Evolutionary conservation across 2,329 filamentous ascomycete species (phyloP), one percentile per base, ranked within the genome.

Genomic region (Alternaria triticina): DNA sequence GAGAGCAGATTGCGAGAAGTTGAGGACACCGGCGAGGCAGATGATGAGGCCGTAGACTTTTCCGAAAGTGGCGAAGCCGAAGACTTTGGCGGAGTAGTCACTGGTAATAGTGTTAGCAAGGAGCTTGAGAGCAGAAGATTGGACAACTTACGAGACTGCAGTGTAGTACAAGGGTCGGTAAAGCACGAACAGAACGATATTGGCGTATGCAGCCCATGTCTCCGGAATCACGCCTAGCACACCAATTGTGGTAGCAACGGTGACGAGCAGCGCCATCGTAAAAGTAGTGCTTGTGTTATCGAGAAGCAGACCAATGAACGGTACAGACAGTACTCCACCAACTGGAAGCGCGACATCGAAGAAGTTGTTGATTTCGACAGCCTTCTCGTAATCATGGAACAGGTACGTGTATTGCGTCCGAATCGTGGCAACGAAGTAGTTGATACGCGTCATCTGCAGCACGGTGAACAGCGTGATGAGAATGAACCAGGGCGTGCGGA

Each of bases 21-120:
- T 97, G 74, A 94, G 86, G 1, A 97, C 78, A 0, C 94, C 94
- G 0, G 93, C 90, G 2, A 96, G 82, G 79, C 92, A 96, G 70
- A 97, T 97, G 69, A 97, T 91, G 20, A 94, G 86, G 11, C 94
- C 94, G 79, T 97, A 97, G n/a, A 97, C 93, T 61, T 92, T 97
- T 49, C 94, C 94, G 71, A 97, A 97, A 0, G 93, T 97, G 64
- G 89, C 79, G 81, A 97, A 97, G 15, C 94, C 94, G 77, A 97
- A 97, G 36, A 97, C 93, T 81, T 97, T 97, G 64, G 93, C 93
- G 20, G 89, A 88, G 79, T 96, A 97, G 81, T 97, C 94, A 25
- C 86, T 86, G 54, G 22, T 9, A 13, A 3, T 3, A 9, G 15
- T 9, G 40, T 64, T 67, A 68, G 66, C 47, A 49, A 23, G 15